Conservation (phyloP, 1,284 basidiomycete species). For the Naganishia cerealis region DNA sequence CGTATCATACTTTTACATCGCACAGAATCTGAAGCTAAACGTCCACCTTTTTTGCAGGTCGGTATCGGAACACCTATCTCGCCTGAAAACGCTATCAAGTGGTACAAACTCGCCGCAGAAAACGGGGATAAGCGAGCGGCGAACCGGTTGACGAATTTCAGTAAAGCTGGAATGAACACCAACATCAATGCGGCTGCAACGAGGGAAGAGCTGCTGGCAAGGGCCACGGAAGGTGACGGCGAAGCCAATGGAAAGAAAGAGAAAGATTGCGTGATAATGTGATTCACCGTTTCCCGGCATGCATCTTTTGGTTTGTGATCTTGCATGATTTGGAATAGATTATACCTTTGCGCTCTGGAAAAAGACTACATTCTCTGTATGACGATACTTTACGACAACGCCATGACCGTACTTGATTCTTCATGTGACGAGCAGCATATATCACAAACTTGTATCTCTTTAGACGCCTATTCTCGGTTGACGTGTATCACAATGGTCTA, state of each 20-base stretch:
- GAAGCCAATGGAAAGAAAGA: slow-evolving; percentile 28
- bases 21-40: background rate
- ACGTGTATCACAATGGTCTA: slow-evolving; percentile 12
- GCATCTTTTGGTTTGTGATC: background rate
- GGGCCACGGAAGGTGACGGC: slow-evolving; percentile 24
- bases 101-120: slow-evolving; percentile 89
- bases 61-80: slow-evolving; percentile 76
- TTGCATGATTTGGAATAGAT: background rate
- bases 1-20: slow-evolving; percentile 33
- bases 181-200: background rate
- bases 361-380: slow-evolving; percentile 1
- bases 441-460: slow-evolving; percentile 21
- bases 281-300: background rate
- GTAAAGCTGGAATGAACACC: slow-evolving; percentile 27
- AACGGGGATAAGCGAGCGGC: slow-evolving; percentile 89
- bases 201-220: slow-evolving; percentile 25
- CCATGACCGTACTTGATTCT: slow-evolving; percentile 8
- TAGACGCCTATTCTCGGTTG: slow-evolving; percentile 21
- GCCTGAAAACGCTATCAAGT: slow-evolving; percentile 68
- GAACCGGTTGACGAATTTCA: slow-evolving; percentile 67
- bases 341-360: background rate
- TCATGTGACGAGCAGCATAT: slow-evolving; percentile 18
- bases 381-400: slow-evolving; percentile 23
- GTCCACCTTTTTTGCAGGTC: slow-evolving; percentile 56
- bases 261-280: slow-evolving; percentile 34